Evolutionary conservation across 176 grass and related monocot species (phyloP).

Genomic region (Raddia distichophylla): DNA sequence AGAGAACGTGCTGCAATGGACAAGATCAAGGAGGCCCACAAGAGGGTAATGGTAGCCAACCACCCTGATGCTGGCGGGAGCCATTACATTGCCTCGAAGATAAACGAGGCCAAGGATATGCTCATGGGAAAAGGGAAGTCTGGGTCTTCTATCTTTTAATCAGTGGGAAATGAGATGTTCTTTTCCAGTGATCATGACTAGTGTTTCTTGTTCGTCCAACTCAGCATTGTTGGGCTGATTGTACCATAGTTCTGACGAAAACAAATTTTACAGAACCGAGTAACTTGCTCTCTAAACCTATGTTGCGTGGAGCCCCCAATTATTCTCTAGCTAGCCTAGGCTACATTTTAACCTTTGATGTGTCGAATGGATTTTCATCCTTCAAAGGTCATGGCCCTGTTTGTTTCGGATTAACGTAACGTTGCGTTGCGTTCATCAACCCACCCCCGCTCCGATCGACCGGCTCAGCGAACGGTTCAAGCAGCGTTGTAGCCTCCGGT

Average conservation of each 20-base stretch:
- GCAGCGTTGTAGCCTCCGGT: too few relatives aligned
- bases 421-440: too few relatives aligned
- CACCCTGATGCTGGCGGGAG: conserved; percentile 90
- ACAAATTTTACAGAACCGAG: neutral
- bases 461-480: too few relatives aligned
- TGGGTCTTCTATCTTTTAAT: conserved; percentile 54
- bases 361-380: neutral
- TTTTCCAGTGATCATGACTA: neutral
- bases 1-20: conserved; percentile 73
- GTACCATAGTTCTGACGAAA: conserved; percentile 11
- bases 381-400: neutral
- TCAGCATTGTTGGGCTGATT: conserved; percentile 33
- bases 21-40: conserved; percentile 94
- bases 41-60: conserved; percentile 87
- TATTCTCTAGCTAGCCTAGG: neutral
- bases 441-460: too few relatives aligned
- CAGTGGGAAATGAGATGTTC: neutral
- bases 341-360: neutral
- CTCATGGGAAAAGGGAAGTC: conserved; percentile 59
- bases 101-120: conserved; percentile 92
- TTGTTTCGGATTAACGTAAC: too few relatives aligned
- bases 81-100: conserved; percentile 86
- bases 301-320: too few relatives aligned
- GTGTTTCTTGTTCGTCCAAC: conserved; percentile 17
- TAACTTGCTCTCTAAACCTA: neutral